These are phyloP conservation scores for Lachnellula suecica DNA, from an alignment of 2,329 filamentous ascomycete species.

Conservation along the genomic window DNA sequence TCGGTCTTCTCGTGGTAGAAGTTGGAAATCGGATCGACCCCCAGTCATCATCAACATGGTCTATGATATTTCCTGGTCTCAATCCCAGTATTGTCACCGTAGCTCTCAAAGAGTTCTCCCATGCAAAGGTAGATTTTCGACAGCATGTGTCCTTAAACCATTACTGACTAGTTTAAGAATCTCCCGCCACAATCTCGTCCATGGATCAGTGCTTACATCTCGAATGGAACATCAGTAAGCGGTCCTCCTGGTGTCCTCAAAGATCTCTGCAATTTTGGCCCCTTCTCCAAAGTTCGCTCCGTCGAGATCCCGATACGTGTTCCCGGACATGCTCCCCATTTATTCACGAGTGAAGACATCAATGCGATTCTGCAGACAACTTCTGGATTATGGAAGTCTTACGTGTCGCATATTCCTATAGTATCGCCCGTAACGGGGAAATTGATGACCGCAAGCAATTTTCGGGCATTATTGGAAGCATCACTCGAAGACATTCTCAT, in stretches of 20 bases:
- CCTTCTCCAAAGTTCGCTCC: not conserved
- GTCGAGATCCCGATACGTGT: not conserved
- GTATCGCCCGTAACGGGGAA: not conserved
- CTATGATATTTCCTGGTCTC: not conserved
- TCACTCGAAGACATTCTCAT: not conserved
- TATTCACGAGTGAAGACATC: not conserved
- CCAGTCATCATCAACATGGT: not conserved
- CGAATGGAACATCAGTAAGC: not conserved
- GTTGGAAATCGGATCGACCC: not conserved
- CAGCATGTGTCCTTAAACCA: not conserved
- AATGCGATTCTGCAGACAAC: not conserved
- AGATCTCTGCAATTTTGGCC: not conserved
- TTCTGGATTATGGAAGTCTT: not conserved
- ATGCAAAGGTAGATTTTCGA: not conserved
- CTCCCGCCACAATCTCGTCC: not conserved
- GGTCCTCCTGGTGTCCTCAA: not conserved
- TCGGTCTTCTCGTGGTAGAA: slow-evolving; percentile 15
- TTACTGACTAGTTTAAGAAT: not conserved
- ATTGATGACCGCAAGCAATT: not conserved
- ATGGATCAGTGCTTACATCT: not conserved
- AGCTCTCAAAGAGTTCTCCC: not conserved
- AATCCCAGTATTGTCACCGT: not conserved
- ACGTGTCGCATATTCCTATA: not conserved
- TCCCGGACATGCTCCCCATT: not conserved
- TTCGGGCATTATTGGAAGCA: not conserved